A percentile compares a stretch with the other conserved stretches of the same genome.
phyloP scores from a whole-genome alignment of 2,329 filamentous ascomycete genomes.

The Alternaria infectoria region DNA sequence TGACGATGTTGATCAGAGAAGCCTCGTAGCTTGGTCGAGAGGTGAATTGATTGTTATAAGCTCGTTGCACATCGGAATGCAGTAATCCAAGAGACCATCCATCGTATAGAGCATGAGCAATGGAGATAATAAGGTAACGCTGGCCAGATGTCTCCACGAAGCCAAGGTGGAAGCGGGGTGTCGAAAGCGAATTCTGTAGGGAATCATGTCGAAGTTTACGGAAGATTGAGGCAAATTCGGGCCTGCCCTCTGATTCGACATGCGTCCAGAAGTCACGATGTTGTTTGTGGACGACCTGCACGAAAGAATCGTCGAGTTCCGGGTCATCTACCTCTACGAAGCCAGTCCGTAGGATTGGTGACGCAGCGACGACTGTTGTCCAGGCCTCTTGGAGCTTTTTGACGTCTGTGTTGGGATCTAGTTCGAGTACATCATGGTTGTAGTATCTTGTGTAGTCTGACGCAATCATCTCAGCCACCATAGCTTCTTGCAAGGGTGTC shows the following conservation, averaged over 20 bases:
- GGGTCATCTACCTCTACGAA: slow-evolving; percentile 73
- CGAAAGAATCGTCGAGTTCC: slow-evolving; percentile 60
- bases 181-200: slow-evolving; percentile 1
- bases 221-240: slow-evolving; percentile 41
- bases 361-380: slow-evolving; percentile 62
- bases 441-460: slow-evolving; percentile 80
- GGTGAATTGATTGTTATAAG: slow-evolving; percentile 61
- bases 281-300: slow-evolving; percentile 58
- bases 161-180: slow-evolving; percentile 46
- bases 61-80: slow-evolving; percentile 71
- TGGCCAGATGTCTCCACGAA: slow-evolving; percentile 43
- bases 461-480: slow-evolving; percentile 80
- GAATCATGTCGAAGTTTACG: slow-evolving; percentile 47
- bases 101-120: slow-evolving; percentile 88
- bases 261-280: slow-evolving; percentile 46
- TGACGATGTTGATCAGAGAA: slow-evolving; percentile 63
- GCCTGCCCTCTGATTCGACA: slow-evolving; percentile 20
- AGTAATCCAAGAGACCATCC: slow-evolving; percentile 81
- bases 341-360: slow-evolving; percentile 76
- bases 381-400: slow-evolving; percentile 67
- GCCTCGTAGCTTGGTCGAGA: slow-evolving; percentile 58
- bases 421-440: slow-evolving; percentile 78
- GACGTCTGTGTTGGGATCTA: slow-evolving; percentile 63
- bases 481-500: slow-evolving; percentile 85
- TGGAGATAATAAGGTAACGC: slow-evolving; percentile 66